phyloP scores from a whole-genome alignment of 345 rosid species.

The Salix brachista region DNA sequence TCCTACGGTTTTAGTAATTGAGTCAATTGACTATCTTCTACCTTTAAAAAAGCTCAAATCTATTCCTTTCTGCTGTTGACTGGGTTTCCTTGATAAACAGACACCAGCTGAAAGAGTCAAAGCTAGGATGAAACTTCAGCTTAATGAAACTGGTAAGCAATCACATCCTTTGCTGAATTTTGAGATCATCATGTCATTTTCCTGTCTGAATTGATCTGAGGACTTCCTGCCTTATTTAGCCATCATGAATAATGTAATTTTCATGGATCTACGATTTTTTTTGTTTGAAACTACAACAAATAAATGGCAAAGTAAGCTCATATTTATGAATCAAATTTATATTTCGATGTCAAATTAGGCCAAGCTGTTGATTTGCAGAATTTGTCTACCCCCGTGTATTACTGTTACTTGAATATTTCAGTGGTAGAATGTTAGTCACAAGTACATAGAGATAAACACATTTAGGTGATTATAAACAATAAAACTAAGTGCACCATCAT shows the following conservation, averaged over 20 bases:
- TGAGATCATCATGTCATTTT: not conserved
- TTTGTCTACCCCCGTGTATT: not conserved
- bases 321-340: not conserved
- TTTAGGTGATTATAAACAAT: too few species aligned
- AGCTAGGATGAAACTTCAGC: slow-evolving; percentile 90
- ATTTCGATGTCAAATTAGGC: not conserved
- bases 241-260: not conserved
- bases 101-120: slow-evolving; percentile 80
- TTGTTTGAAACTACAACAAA: not conserved
- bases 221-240: not conserved
- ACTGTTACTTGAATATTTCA: too few species aligned
- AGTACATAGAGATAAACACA: too few species aligned
- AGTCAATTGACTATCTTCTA: not conserved
- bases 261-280: too few species aligned
- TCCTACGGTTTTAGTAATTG: not conserved
- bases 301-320: not conserved
- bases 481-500: too few species aligned
- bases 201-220: not conserved
- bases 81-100: slow-evolving; percentile 41
- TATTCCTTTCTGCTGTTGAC: not conserved
- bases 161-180: not conserved
- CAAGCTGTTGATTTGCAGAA: not conserved
- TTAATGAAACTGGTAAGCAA: slow-evolving; percentile 65
- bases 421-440: too few species aligned
- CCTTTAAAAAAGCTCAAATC: not conserved